Evolutionary conservation across 768 basidiomycete genomes (phyloP).

Genomic region (Leccinum boreale): DNA sequence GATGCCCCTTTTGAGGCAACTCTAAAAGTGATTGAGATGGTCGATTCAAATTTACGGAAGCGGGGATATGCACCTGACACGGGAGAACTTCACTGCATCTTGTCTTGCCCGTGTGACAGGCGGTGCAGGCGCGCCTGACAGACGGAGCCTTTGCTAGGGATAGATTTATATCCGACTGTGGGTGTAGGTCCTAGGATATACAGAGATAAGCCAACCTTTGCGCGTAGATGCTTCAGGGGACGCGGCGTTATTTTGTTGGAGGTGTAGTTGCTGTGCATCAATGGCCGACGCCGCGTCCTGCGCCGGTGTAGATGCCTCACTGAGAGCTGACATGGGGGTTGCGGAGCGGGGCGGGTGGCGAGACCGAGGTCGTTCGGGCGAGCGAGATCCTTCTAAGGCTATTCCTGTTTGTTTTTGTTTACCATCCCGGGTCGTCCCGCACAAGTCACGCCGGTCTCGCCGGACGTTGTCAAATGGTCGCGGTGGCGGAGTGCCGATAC

Average conservation of each 20-base stretch:
- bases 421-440: constrained; percentile 19
- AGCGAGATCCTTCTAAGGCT: constrained; percentile 23
- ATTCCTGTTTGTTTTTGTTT: constrained; percentile 28
- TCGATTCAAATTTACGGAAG: constrained; percentile 6
- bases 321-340: constrained; percentile 72
- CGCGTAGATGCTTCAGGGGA: constrained; percentile 38
- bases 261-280: constrained; percentile 54
- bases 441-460: constrained; percentile 2
- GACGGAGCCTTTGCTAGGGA: constrained; percentile 72
- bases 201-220: constrained; percentile 52
- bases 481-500: background rate
- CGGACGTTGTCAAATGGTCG: background rate
- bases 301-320: constrained; percentile 67
- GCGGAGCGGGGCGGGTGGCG: constrained; percentile 37
- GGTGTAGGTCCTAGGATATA: background rate
- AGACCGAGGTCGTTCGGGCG: constrained; percentile 29
- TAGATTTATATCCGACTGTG: constrained; percentile 10
- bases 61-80: constrained; percentile 56
- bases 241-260: constrained; percentile 34
- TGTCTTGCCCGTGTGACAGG: constrained; percentile 82
- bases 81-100: constrained; percentile 79
- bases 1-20: constrained; percentile 78
- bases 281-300: constrained; percentile 57
- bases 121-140: constrained; percentile 74
- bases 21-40: constrained; percentile 39